phyloP scores from a whole-genome alignment of 1,284 basidiomycete species.

The Prillingera fragicola region DNA sequence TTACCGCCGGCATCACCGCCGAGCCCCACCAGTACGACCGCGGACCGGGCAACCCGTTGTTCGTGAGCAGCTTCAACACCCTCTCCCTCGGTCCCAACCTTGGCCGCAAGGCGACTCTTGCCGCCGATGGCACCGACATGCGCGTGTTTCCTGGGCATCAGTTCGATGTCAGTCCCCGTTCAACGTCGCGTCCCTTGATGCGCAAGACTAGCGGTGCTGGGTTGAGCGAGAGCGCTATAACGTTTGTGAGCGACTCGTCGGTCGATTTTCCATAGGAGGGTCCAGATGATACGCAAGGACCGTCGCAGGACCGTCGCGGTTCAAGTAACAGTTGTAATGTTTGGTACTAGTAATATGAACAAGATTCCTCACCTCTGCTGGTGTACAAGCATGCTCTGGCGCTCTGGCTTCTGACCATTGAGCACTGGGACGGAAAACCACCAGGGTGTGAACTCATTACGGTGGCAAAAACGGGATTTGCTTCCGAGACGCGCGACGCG shows the following conservation, averaged over 20 bases:
- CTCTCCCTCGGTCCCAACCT: constrained; percentile 40
- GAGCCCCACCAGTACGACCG: constrained; percentile 28
- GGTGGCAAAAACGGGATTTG: too few species aligned
- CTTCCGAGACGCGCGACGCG: constrained; percentile 1
- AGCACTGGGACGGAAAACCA: too few species aligned
- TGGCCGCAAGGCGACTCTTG: constrained; percentile 36
- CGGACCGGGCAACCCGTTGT: constrained; percentile 41
- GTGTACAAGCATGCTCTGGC: too few species aligned
- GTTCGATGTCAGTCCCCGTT: constrained; percentile 6
- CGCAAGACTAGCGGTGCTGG: constrained; percentile 40
- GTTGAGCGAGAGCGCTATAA: constrained; percentile 47
- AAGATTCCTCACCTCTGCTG: too few species aligned
- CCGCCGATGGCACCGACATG: constrained; percentile 5
- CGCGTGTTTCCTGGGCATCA: background rate
- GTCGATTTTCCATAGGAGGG: background rate
- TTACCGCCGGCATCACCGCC: background rate
- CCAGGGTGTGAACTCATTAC: too few species aligned
- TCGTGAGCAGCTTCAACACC: constrained; percentile 39
- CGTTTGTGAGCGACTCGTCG: constrained; percentile 36
- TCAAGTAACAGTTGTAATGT: too few species aligned
- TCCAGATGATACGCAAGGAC: background rate
- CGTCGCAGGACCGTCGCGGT: background rate
- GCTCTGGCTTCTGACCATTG: too few species aligned
- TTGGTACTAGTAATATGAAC: too few species aligned
- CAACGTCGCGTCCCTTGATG: constrained; percentile 21